Evolutionary conservation across 768 basidiomycete species (phyloP), one percentile per base, ranked within the genome.

Genomic region (Leccinum subgranulosum): DNA sequence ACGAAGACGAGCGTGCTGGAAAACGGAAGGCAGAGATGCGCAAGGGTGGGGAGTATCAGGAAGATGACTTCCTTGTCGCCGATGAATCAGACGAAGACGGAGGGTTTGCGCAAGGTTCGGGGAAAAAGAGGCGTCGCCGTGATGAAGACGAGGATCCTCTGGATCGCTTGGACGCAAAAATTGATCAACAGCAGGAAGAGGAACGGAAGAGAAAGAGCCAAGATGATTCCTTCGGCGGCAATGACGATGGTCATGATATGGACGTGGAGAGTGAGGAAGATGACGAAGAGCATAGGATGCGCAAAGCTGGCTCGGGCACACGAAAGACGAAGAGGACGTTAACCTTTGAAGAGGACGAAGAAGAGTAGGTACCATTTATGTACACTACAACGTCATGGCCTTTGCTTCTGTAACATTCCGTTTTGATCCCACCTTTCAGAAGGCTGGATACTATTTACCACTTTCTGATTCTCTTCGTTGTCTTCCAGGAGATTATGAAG

Each of bases 31-130:
- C 65, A 52, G 66, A 68, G 14, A 73, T 76, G n/a, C 80, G 80
- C 54, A 81, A 80, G 53, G 78, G 83, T 5, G 84, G 83, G 21
- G 88, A 91, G 45, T 93, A 93, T 63, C 87, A 90, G 68, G 84
- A 87, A 57, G 91, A 94, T 67, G 91, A 91, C 64, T 94, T 94
- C 64, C 77, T 94, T 28, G 92, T 92, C 11, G 85, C 87, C 14
- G 90, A 92, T 62, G 79, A 81, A 21, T 85, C 84, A 17, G 90
- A 91, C 43, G 87, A 88, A 27, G 88, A 88, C 3, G 70, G 65
- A 17, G 71, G 64, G 10, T 64, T 65, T 11, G 80, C 76, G 21
- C 74, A 73, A 36, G 73, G 76, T 55, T 54, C 61, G 6, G 45
- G 54, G 0, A 76, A 71, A 55, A 74, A 70, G 57, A 79, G 74